Evolutionary conservation across 768 basidiomycete species (phyloP), one percentile per base, ranked within the genome.

Genomic region (Tulasnella sp.): DNA sequence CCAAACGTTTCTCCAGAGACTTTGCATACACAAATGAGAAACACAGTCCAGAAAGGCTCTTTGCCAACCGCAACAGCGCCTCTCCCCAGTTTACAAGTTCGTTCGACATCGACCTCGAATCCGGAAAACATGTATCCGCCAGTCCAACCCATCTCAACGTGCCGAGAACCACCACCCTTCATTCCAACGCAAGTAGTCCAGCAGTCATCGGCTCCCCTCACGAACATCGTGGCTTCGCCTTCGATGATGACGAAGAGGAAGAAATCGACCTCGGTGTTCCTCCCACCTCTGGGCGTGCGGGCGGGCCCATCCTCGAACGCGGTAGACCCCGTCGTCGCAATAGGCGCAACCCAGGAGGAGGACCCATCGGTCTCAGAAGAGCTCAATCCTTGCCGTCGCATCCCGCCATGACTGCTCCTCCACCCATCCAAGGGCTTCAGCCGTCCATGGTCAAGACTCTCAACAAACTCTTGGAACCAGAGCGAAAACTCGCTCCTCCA

Each of bases 401-500:
- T 79, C 34, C 78, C 78, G 72, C 78, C 78, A 24, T 79, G 71
- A 79, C 78, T 71, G 27, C 40, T 19, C 38, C 72, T n/a, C 71
- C 14, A 34, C 68, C 68, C 5, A 42, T 44, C 27, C 71, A 38
- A 31, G 78, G 68, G 31, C 71, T 71, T 31, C 62, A 79, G 44
- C 71, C 78, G 44, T 76, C 75, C 44, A 79, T 79, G 71, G 78
- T 74, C 71, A 27, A 79, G 56, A 79, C 78, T 48, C 73, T 79
- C 71, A 79, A 79, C 46, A 79, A 71, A 38, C 71, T 79, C 34
- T 71, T 79, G 38, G 71, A 48, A 46, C 78, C 78, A 19, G 78
- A 79, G 71, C 62, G 71, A 19, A 79, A 79, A 38, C 78, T 79
- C 44, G 78, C 78, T 39, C 71, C 78, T 31, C 78, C 78, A n/a